Percentiles rank a stretch among this genome's conserved stretches.
Evolutionary conservation across 2,329 filamentous ascomycete genomes (phyloP).

Genomic region (Claviceps monticola): DNA sequence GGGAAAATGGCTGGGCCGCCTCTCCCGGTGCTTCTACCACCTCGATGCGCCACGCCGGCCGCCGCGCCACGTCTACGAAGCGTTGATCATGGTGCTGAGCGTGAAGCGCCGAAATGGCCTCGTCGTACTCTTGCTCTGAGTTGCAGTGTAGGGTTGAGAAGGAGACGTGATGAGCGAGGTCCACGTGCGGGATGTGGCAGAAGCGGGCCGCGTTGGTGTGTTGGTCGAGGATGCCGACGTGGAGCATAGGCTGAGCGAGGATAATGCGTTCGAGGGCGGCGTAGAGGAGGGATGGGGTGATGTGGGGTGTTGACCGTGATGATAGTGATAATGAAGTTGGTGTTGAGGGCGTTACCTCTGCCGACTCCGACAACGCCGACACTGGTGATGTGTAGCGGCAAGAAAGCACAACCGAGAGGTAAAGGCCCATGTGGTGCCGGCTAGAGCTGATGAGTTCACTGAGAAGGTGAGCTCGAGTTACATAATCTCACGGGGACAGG

Average conservation of each 20-base stretch:
- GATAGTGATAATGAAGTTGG: too few species aligned
- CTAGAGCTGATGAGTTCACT: slow-evolving; percentile 33
- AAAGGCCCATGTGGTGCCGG: slow-evolving; percentile 32
- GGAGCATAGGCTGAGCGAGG: slow-evolving; percentile 30
- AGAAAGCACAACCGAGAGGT: slow-evolving; percentile 31
- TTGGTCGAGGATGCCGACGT: slow-evolving; percentile 33
- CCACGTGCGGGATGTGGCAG: slow-evolving; percentile 26
- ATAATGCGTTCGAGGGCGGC: slow-evolving; percentile 27
- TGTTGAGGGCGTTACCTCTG: too few species aligned
- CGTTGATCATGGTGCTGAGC: slow-evolving; percentile 25
- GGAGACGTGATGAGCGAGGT: slow-evolving; percentile 29
- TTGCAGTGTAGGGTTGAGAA: slow-evolving; percentile 15
- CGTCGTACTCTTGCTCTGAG: slow-evolving; percentile 16
- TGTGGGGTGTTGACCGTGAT: background rate
- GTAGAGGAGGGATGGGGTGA: slow-evolving; percentile 13
- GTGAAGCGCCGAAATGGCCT: slow-evolving; percentile 18
- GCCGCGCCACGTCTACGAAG: slow-evolving; percentile 25
- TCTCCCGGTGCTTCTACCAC: slow-evolving; percentile 15
- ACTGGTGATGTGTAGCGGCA: slow-evolving; percentile 24
- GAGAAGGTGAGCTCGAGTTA: background rate
- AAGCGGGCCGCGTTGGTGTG: slow-evolving; percentile 30
- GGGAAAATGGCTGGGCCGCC: background rate
- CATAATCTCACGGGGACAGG: too few species aligned
- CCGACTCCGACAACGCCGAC: background rate
- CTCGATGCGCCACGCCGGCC: slow-evolving; percentile 34